Evolutionary conservation across 2,329 filamentous ascomycete species (phyloP), one percentile per base, ranked within the genome.

Genomic region (Verticillium alfalfae): DNA sequence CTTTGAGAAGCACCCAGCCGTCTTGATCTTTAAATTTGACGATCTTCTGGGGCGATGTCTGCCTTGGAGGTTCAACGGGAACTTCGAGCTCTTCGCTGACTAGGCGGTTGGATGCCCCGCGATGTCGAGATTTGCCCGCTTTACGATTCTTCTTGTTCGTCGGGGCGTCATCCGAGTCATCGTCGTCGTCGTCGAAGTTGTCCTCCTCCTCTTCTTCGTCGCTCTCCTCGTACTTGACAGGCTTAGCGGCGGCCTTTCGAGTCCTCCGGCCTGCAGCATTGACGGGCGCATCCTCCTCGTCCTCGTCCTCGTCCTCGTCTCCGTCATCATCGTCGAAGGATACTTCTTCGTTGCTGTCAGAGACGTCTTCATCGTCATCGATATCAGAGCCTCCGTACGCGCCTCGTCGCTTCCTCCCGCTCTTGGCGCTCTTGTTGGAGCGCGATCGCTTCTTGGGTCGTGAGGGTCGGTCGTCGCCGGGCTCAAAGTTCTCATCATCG

Each of bases 401-500:
- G 59, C 70, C 72, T 45, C 70, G 69, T 58, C 75, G 77, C 67
- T 73, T 78, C 31, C 73, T 72, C 18, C 71, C 66, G 5, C 75
- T 68, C 66, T 79, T 82, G 60, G 73, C 73, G 63, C 65, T 73
- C 34, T 62, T 61, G 58, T 57, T 61, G 26, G 61, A 63, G 34
- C 71, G 68, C 36, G 73, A 73, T 66, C 76, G 72, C 65, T 78
- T 79, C 64, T 71, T 72, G 57, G 63, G 67, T 62, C 76, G 76
- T 15, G 74, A 74, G 16, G 81, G 75, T 36, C 76, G 75, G 34
- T 74, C 77, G 66, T 81, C 79, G 16, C 73, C 71, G 16, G 86
- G 86, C 62, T 87, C 82, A 68, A 89, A 89, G 71, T 88, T 88
- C 66, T 86, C 85, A 69, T 89, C 87, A 58, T 86, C 82, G 2